Conservation (phyloP, 192 early-diverging fungal species). For the Rhizophagus sp. region DNA sequence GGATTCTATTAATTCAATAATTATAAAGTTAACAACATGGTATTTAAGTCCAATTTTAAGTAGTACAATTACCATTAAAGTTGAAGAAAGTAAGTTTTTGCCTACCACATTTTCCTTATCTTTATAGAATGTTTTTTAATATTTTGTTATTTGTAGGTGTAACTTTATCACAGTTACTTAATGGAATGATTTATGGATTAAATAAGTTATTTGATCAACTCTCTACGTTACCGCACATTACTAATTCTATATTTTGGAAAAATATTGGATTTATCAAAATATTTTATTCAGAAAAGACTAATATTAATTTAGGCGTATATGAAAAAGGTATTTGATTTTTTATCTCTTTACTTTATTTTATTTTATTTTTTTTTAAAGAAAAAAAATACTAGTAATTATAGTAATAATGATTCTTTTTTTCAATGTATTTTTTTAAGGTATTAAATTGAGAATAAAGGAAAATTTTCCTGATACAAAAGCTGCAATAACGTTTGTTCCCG, state of each 20-base stretch:
- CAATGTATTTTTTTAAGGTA: neutral
- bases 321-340: constrained; percentile 10
- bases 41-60: neutral
- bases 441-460: constrained; percentile 4
- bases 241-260: neutral
- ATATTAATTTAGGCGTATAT: neutral
- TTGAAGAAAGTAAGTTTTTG: neutral
- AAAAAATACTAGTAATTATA: neutral
- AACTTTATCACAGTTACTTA: neutral
- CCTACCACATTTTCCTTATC: neutral
- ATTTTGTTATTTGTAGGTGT: neutral
- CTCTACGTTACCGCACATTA: neutral
- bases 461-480: neutral
- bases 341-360: no score
- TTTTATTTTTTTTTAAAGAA: no score
- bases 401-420: neutral
- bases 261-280: constrained; percentile 17
- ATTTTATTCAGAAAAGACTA: constrained; percentile 27
- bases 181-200: neutral
- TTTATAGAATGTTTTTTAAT: neutral
- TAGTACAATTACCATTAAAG: neutral
- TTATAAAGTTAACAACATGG: neutral
- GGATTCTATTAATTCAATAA: neutral
- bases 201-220: neutral
- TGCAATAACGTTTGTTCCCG: constrained; percentile 20